phyloP scores from a whole-genome alignment of 2,329 filamentous ascomycete genomes.

The Sclerotinia nivalis region DNA sequence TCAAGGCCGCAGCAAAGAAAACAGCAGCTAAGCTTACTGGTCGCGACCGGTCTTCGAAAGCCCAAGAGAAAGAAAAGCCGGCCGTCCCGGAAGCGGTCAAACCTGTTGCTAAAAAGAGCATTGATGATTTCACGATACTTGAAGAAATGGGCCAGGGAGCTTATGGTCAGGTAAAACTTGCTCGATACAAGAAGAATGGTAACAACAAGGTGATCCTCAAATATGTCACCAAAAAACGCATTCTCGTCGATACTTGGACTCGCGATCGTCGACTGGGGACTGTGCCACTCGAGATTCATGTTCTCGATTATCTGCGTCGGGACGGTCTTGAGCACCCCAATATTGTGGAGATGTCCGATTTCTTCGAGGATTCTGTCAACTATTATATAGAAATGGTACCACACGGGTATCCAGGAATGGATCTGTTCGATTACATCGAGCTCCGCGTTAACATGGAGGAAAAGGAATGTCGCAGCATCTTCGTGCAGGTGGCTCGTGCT shows the following conservation, averaged over 20 bases:
- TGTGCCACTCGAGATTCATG: slow-evolving; percentile 94
- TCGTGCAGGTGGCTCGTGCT: slow-evolving; percentile 86
- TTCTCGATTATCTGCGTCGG: slow-evolving; percentile 85
- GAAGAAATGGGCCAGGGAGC: slow-evolving; percentile 99
- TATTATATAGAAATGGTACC: slow-evolving; percentile 99
- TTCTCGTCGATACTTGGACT: slow-evolving; percentile 98
- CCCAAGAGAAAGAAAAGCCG: slow-evolving; percentile 42
- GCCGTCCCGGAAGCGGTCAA: slow-evolving; percentile 42
- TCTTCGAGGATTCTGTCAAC: slow-evolving; percentile 80
- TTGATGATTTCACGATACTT: slow-evolving; percentile 85
- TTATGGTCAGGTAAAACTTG: slow-evolving; percentile 96
- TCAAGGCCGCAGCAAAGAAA: slow-evolving; percentile 57
- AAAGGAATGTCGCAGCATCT: slow-evolving; percentile 89
- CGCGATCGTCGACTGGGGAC: slow-evolving; percentile 89
- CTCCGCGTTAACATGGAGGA: slow-evolving; percentile 96
- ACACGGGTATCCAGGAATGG: slow-evolving; percentile 94
- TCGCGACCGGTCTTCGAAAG: slow-evolving; percentile 40
- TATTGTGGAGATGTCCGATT: slow-evolving; percentile 72
- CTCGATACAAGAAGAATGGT: slow-evolving; percentile 74
- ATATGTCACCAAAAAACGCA: slow-evolving; percentile 95
- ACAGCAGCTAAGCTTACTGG: slow-evolving; percentile 57
- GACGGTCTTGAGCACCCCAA: slow-evolving; percentile 68
- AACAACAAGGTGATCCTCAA: slow-evolving; percentile 89
- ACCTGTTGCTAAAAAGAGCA: slow-evolving; percentile 70
- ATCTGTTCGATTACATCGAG: slow-evolving; percentile 98